A percentile compares a stretch with the other conserved stretches of the same genome.
Conservation (phyloP, 768 basidiomycete species). For the Kwoniella dendrophila region DNA sequence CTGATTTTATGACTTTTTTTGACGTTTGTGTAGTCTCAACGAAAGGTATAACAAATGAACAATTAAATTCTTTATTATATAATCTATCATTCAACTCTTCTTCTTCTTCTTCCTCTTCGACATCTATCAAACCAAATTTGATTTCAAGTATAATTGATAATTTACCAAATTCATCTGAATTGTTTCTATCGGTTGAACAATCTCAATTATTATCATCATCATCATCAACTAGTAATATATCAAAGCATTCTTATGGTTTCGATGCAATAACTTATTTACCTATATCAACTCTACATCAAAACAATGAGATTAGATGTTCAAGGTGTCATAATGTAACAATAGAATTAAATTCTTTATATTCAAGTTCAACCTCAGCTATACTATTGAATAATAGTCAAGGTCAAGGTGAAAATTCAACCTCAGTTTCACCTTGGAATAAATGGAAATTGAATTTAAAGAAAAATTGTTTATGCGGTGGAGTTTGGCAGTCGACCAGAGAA, state of each 20-base stretch:
- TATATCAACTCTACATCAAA: not conserved
- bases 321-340: slow-evolving; percentile 15
- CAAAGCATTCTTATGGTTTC: not conserved
- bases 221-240: not conserved
- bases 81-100: slow-evolving; percentile 7
- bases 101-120: no score
- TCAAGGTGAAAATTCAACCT: not conserved
- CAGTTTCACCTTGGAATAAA: slow-evolving; percentile 19
- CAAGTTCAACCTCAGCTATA: no score
- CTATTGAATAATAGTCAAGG: not conserved
- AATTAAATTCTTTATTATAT: slow-evolving; percentile 15
- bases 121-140: slow-evolving; percentile 1
- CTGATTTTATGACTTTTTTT: slow-evolving; percentile 1
- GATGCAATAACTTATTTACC: slow-evolving; percentile 33
- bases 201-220: not conserved
- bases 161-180: slow-evolving; percentile 30
- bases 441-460: slow-evolving; percentile 28
- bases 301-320: slow-evolving; percentile 9
- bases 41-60: not conserved
- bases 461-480: slow-evolving; percentile 44
- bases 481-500: slow-evolving; percentile 40
- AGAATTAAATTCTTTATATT: not conserved
- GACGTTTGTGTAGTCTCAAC: slow-evolving; percentile 7
- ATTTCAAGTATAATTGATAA: slow-evolving; percentile 1
- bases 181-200: slow-evolving; percentile 25